Conservation (phyloP, 257 asterid species). For the Fraxinus anomala region DNA sequence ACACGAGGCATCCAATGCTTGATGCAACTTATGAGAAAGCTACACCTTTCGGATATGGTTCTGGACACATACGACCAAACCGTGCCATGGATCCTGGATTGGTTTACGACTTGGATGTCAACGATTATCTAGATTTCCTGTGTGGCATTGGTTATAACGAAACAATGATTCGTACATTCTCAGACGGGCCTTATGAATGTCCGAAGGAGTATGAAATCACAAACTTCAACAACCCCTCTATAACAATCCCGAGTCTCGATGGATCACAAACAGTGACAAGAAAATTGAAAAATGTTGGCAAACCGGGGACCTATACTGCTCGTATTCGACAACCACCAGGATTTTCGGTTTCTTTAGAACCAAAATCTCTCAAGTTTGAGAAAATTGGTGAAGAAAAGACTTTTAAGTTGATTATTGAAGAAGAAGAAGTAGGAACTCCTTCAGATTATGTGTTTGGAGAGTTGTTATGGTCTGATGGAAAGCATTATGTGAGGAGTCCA, state of each 20-base stretch:
- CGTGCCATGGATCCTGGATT: conserved; percentile 32
- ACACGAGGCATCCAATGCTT: conserved; percentile 21
- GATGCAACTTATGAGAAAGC: neutral
- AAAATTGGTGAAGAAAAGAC: conserved; percentile 30
- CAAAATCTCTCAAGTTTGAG: conserved; percentile 20
- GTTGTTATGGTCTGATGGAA: conserved; percentile 32
- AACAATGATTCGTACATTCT: neutral
- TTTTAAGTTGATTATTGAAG: conserved; percentile 24
- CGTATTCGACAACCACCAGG: conserved; percentile 23
- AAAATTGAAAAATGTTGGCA: conserved; percentile 36
- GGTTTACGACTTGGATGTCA: conserved; percentile 26
- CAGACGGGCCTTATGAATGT: conserved; percentile 11
- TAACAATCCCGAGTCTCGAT: conserved; percentile 23
- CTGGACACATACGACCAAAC: conserved; percentile 33
- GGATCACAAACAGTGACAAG: conserved; percentile 24
- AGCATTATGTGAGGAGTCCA: conserved; percentile 27
- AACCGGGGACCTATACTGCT: conserved; percentile 30
- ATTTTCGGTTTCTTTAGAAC: conserved; percentile 24
- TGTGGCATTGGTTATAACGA: conserved; percentile 24
- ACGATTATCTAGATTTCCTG: conserved; percentile 26
- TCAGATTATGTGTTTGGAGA: conserved; percentile 19
- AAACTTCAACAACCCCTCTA: conserved; percentile 39
- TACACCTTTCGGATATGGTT: conserved; percentile 31
- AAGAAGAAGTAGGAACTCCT: neutral
- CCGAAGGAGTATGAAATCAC: neutral